Evolutionary conservation across 805 yeast genomes (phyloP).

Genomic region (Lipomyces chichibuensis): DNA sequence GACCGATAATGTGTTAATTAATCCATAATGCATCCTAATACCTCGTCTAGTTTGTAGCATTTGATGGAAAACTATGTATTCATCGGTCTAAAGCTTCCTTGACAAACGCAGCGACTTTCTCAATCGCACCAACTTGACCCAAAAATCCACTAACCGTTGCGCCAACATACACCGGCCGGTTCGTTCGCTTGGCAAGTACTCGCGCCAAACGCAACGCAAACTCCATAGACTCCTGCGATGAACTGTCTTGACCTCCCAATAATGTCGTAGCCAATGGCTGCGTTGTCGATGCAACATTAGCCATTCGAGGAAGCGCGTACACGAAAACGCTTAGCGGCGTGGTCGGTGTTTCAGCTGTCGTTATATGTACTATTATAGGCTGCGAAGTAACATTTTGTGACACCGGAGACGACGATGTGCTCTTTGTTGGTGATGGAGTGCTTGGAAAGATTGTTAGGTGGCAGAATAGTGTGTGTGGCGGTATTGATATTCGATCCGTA

Average conservation of each 20-base stretch:
- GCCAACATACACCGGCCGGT: slow-evolving; percentile 32
- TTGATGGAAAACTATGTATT: neutral
- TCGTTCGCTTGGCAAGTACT: slow-evolving; percentile 10
- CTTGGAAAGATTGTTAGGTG: slow-evolving; percentile 27
- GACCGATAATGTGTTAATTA: neutral
- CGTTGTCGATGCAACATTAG: neutral
- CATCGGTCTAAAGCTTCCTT: neutral
- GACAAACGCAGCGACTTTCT: slow-evolving; percentile 22
- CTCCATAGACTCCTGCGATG: slow-evolving; percentile 22
- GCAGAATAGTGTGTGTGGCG: slow-evolving; percentile 24
- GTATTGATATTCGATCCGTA: slow-evolving; percentile 3
- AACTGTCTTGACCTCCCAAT: slow-evolving; percentile 23
- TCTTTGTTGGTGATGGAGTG: neutral
- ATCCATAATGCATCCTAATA: neutral
- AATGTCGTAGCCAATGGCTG: slow-evolving; percentile 22
- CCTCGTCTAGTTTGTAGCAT: neutral
- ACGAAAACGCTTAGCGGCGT: slow-evolving; percentile 19
- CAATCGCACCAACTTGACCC: slow-evolving; percentile 21
- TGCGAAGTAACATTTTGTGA: slow-evolving; percentile 3
- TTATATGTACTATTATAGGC: slow-evolving; percentile 20
- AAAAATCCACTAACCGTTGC: slow-evolving; percentile 19
- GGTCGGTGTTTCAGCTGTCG: slow-evolving; percentile 11
- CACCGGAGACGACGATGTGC: neutral
- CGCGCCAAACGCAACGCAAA: slow-evolving; percentile 28
- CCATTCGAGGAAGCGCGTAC: slow-evolving; percentile 21